Evolutionary conservation across 2,329 filamentous ascomycete species (phyloP).

Genomic region (Taxawa tesnikishii): DNA sequence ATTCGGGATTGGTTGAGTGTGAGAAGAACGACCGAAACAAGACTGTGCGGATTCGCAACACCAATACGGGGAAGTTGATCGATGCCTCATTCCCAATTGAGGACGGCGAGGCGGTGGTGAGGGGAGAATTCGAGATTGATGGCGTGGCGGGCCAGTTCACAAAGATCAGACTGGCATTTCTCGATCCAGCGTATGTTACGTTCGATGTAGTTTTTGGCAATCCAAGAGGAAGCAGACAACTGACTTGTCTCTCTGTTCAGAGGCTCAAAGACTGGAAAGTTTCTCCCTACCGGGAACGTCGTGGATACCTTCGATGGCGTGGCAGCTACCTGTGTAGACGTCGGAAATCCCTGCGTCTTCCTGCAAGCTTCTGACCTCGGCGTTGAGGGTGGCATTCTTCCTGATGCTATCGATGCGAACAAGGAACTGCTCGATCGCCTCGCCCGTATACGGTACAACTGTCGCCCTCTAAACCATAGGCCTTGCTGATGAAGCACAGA

Average conservation of each 20-base stretch:
- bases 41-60: slow-evolving; percentile 53
- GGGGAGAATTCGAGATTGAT: slow-evolving; percentile 49
- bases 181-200: slow-evolving; percentile 48
- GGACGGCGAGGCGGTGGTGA: slow-evolving; percentile 30
- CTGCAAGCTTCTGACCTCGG: slow-evolving; percentile 42
- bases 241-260: too few species aligned
- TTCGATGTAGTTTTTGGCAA: too few species aligned
- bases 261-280: slow-evolving; percentile 45
- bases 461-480: too few species aligned
- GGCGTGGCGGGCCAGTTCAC: slow-evolving; percentile 49
- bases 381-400: slow-evolving; percentile 38
- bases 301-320: slow-evolving; percentile 37
- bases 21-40: slow-evolving; percentile 22
- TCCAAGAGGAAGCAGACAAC: too few species aligned
- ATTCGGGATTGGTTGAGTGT: slow-evolving; percentile 36
- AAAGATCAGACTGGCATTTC: slow-evolving; percentile 47
- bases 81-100: slow-evolving; percentile 43
- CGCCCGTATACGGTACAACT: too few species aligned
- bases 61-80: slow-evolving; percentile 57
- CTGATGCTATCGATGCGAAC: slow-evolving; percentile 41
- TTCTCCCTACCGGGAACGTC: slow-evolving; percentile 47
- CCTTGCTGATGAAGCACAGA: too few species aligned
- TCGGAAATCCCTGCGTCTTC: slow-evolving; percentile 53
- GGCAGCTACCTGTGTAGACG: slow-evolving; percentile 47
- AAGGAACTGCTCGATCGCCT: slow-evolving; percentile 37